Evolutionary conservation across 139 green algal species (phyloP).

Genomic region (Edaphochlamys debaryana): DNA sequence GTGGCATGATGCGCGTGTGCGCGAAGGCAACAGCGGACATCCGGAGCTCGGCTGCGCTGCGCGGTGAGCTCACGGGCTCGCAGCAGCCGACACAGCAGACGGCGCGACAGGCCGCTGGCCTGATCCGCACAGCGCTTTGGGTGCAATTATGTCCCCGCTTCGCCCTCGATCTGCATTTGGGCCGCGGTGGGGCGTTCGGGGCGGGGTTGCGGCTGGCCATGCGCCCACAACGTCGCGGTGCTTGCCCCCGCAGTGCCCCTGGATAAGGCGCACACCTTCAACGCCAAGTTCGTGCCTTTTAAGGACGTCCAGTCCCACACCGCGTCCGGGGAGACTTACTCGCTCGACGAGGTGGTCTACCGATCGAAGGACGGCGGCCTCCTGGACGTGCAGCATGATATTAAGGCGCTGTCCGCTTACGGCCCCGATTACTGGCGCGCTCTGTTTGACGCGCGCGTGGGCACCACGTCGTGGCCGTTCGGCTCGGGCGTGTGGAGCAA

Average conservation of each 20-base stretch:
- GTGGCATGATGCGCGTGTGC: constrained; percentile 14
- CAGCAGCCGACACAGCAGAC: not conserved
- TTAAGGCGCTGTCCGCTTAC: constrained; percentile 88
- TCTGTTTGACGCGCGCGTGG: constrained; percentile 93
- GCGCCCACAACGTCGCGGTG: too few species aligned
- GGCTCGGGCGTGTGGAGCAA: constrained; percentile 99
- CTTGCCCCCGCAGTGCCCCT: constrained; percentile 21
- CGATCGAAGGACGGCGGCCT: constrained; percentile 84
- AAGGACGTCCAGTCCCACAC: constrained; percentile 59
- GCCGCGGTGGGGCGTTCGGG: too few species aligned
- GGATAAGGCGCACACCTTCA: constrained; percentile 71
- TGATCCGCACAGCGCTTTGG: too few species aligned
- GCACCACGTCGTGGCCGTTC: constrained; percentile 95
- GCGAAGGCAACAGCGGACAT: constrained; percentile 18
- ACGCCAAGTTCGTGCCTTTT: constrained; percentile 95
- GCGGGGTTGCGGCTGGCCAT: too few species aligned
- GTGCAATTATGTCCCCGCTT: too few species aligned
- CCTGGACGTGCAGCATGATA: constrained; percentile 98
- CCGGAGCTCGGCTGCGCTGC: constrained; percentile 5
- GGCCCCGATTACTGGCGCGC: constrained; percentile 93
- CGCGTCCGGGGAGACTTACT: constrained; percentile 85
- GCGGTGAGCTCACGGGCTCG: constrained; percentile 1
- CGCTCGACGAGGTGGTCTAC: constrained; percentile 95
- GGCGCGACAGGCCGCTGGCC: too few species aligned
- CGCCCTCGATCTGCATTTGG: too few species aligned